Percentiles rank a stretch among this genome's conserved stretches.
These are phyloP conservation scores for Thoreauomyces humboldtii DNA, from an alignment of 192 early-diverging fungal species.

Conservation along the genomic window DNA sequence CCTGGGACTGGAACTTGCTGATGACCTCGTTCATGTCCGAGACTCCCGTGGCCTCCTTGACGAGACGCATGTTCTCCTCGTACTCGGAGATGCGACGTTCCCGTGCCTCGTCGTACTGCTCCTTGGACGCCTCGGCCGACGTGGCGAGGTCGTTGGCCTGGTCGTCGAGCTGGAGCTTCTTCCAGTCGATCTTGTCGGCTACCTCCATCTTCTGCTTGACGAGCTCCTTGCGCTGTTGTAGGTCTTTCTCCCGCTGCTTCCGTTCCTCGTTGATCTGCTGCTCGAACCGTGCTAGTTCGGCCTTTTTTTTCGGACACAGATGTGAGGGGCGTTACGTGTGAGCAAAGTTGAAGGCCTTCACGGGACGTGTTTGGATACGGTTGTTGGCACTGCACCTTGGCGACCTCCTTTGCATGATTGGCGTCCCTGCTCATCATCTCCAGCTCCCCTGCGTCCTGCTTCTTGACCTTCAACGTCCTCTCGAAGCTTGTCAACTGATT, in stretches of 20 bases:
- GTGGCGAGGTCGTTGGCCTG: conserved; percentile 28
- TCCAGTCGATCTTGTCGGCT: conserved; percentile 52
- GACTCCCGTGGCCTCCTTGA: conserved; percentile 64
- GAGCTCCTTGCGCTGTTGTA: conserved; percentile 50
- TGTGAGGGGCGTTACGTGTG: neutral
- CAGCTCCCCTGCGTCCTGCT: conserved; percentile 55
- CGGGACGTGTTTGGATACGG: neutral
- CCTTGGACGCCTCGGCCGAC: conserved; percentile 33
- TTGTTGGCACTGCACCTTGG: conserved; percentile 51
- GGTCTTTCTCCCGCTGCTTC: conserved; percentile 57
- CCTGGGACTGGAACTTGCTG: conserved; percentile 60
- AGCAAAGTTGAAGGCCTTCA: neutral
- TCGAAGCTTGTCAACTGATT: conserved; percentile 61
- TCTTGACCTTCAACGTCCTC: conserved; percentile 50
- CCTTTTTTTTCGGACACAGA: conserved; percentile 24
- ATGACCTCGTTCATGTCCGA: conserved; percentile 59
- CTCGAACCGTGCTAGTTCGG: conserved; percentile 55
- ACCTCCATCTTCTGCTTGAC: conserved; percentile 62
- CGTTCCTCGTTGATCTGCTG: conserved; percentile 63
- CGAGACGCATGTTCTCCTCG: conserved; percentile 60
- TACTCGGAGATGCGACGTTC: conserved; percentile 54
- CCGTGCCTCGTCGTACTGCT: conserved; percentile 55
- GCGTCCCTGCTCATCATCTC: conserved; percentile 63
- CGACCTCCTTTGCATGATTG: conserved; percentile 61
- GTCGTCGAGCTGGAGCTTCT: conserved; percentile 49